Evolutionary conservation across 805 yeast genomes (phyloP), one percentile per base, ranked within the genome.

Genomic region (Saturnispora bothae): DNA sequence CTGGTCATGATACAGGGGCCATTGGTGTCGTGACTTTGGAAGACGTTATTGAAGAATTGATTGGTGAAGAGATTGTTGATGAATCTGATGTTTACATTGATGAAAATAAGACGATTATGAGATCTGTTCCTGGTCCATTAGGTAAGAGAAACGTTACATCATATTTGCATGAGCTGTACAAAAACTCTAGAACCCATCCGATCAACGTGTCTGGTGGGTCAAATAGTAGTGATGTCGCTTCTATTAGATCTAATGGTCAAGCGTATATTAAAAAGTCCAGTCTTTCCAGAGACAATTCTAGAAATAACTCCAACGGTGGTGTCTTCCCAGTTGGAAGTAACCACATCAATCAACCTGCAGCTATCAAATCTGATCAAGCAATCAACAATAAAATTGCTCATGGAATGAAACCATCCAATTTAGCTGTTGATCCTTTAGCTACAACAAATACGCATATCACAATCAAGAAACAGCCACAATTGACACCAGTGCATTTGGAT

Each of bases 41-140:
- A 60, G 98, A 89, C 54, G 96, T 89, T n/a, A 92, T 89, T 53
- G 98, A 89, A 59, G 98, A 89, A 61, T 69, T 89, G 46, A 89
- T 89, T 57, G 98, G 98, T 36, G 97, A 89, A 60, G 98, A 89
- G 57, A 89, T 89, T 52, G 89, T 89, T 30, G 98, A 89, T 55
- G 98, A 89, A 61, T 76, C 86, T 18, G 98, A 89, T 56, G 96
- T 92, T 15, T 86, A 82, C 53, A 73, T 88, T 41, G 96, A 89
- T 60, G 82, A 88, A 45, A 84, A 84, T 58, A 82, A 83, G 46
- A 84, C 84, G 43, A 85, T 88, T 53, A 83, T 83, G 60, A 66
- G 89, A 53, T 66, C 68, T 28, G 73, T 71, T 42, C 89, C 89
- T 1, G 88, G 88, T 9, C 89, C 89, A 1, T 63, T 80, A 41